Evolutionary conservation across 2,329 filamentous ascomycete species (phyloP), one percentile per base, ranked within the genome.

Genomic region (Beauveria sp.): DNA sequence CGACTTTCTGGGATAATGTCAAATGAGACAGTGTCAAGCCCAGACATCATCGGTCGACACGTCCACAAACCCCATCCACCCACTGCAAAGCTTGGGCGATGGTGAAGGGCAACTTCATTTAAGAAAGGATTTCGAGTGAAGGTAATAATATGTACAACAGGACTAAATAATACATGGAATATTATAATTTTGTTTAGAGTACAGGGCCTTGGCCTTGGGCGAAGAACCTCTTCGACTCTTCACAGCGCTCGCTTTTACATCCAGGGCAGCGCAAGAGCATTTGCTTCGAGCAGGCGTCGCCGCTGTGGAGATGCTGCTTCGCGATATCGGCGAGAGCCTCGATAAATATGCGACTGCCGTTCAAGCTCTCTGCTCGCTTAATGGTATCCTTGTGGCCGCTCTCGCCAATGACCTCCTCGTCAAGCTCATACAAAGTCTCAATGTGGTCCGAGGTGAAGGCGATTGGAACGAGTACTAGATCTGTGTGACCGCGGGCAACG

Each of bases 401-500:
- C 74, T 96, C 92, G 62, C 91, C 89, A 70, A 99, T 97, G 44
- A 99, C 91, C 75, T 99, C 94, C 68, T 91, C 82, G 72, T 99
- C 94, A 57, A 99, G 79, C 74, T 99, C 94, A 72, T 88, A 97
- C 1, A 99, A 80, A 0, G 94, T 99, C 77, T 99, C 94, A 67
- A 99, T 99, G 72, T 99, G 94, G 70, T 99, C 94, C n/a, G 91
- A 96, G 0, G 94, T 99, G 72, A 99, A 99, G 6, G 94, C 94
- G 66, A 99, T 96, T 0, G 94, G 94, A 61, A 99, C 91, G 7
- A 99, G 80, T 1, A 97, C 81, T 59, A 99, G 80, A 70, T 99
- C 92, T 60, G 88, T 96, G 70, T 97, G 90, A 1, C 93, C 94
- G 75, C 94, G 92, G 70, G 89, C 85, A 66, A 97, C 86, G 71